A percentile compares a stretch with the other conserved stretches of the same genome.
Conservation (phyloP, 176 grass and related monocot species). For the Rhynchospora breviuscula region DNA sequence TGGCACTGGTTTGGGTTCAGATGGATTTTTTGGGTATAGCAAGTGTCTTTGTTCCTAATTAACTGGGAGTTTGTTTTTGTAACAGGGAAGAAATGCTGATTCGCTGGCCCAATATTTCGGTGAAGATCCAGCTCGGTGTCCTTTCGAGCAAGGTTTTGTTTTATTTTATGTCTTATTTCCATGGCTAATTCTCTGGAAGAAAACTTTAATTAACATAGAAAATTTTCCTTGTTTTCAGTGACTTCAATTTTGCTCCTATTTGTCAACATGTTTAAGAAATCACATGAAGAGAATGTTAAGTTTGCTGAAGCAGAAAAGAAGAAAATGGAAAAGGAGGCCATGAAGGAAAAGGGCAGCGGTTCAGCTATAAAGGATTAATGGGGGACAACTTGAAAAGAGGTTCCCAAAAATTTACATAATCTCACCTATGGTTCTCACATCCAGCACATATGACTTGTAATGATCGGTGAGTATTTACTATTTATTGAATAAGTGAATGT, state of each 20-base stretch:
- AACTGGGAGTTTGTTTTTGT: background rate
- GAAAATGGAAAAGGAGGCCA: constrained; percentile 67
- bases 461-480: background rate
- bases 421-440: background rate
- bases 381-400: background rate
- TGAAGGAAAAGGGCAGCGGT: constrained; percentile 47
- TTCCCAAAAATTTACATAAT: background rate
- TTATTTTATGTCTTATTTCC: constrained; percentile 1
- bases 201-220: constrained; percentile 26
- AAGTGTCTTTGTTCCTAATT: background rate
- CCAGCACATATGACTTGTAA: background rate
- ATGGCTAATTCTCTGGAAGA: background rate
- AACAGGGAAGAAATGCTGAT: constrained; percentile 94
- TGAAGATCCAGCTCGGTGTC: constrained; percentile 94
- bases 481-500: background rate
- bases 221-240: constrained; percentile 56
- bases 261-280: constrained; percentile 96
- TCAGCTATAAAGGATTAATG: constrained; percentile 38
- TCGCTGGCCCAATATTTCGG: constrained; percentile 98
- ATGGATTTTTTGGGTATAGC: background rate
- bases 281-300: constrained; percentile 80
- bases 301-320: constrained; percentile 75
- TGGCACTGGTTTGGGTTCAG: background rate
- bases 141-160: constrained; percentile 85
- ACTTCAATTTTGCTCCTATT: constrained; percentile 93